phyloP scores from a whole-genome alignment of 2,329 filamentous ascomycete genomes.

The Alternaria hordeiaustralica region DNA sequence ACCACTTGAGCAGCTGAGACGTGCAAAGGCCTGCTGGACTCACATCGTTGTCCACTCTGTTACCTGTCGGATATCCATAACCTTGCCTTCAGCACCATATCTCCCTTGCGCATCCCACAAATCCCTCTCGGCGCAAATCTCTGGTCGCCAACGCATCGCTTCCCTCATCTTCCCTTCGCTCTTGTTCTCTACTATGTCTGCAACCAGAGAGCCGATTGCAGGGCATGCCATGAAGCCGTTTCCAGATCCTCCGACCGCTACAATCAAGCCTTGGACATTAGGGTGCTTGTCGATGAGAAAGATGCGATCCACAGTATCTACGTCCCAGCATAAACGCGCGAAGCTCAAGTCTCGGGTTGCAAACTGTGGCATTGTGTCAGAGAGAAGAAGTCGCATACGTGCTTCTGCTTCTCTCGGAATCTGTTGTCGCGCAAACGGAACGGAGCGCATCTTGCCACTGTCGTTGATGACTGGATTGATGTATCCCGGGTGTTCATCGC shows the following conservation, averaged over 20 bases:
- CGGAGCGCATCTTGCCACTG: constrained; percentile 37
- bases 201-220: constrained; percentile 58
- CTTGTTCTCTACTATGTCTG: constrained; percentile 51
- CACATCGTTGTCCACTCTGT: constrained; percentile 33
- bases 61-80: constrained; percentile 57
- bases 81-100: constrained; percentile 55
- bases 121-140: constrained; percentile 55
- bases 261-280: constrained; percentile 49
- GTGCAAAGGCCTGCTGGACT: not conserved
- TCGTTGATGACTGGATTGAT: constrained; percentile 52
- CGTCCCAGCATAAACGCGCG: constrained; percentile 64
- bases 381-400: constrained; percentile 56
- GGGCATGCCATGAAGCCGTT: constrained; percentile 63
- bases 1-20: not conserved
- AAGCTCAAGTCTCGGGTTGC: constrained; percentile 57
- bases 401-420: constrained; percentile 57
- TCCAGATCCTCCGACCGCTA: constrained; percentile 60
- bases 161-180: constrained; percentile 53
- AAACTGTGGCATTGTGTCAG: constrained; percentile 62
- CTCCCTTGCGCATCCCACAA: constrained; percentile 58
- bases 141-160: constrained; percentile 60
- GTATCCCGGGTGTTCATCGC: constrained; percentile 65
- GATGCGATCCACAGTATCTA: constrained; percentile 61
- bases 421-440: constrained; percentile 53
- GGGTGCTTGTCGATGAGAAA: constrained; percentile 62